Evolutionary conservation across 164 flowering plant genomes (phyloP).

Genomic region (Annona cherimola): DNA sequence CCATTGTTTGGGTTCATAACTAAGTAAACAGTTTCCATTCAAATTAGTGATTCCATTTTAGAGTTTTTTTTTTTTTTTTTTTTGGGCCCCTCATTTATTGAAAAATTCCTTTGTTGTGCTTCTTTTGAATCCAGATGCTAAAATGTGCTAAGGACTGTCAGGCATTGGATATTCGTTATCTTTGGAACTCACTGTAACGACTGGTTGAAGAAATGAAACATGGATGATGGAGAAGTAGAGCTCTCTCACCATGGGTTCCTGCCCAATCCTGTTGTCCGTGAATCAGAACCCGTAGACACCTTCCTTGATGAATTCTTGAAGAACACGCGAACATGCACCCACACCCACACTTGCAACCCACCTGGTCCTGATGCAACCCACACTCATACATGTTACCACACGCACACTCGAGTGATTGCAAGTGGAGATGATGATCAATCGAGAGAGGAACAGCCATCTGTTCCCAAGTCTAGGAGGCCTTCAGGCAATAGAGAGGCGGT

Average conservation of each 20-base stretch:
- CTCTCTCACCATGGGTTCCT: constrained; percentile 1
- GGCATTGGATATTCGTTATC: background rate
- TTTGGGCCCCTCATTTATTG: constrained; percentile 29
- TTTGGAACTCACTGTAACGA: constrained; percentile 14
- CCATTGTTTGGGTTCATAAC: background rate
- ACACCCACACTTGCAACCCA: constrained; percentile 70
- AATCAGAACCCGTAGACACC: background rate
- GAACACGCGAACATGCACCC: constrained; percentile 51
- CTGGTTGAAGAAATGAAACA: background rate
- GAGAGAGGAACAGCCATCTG: constrained; percentile 7
- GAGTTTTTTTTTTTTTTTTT: background rate
- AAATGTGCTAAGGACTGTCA: background rate
- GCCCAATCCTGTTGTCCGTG: background rate
- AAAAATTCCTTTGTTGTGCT: background rate
- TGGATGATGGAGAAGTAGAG: constrained; percentile 15
- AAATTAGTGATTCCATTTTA: background rate
- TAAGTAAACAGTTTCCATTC: background rate
- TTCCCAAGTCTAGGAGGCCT: constrained; percentile 30
- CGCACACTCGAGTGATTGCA: constrained; percentile 49
- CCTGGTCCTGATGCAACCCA: constrained; percentile 60
- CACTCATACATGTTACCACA: constrained; percentile 65
- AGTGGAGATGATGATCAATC: constrained; percentile 28
- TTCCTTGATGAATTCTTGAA: constrained; percentile 49
- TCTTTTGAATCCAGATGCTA: background rate
- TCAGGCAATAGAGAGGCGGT: constrained; percentile 68